Base-by-base conservation (phyloP, 2,329 filamentous ascomycete genomes). In the Trichophyton schoenleinii region DNA sequence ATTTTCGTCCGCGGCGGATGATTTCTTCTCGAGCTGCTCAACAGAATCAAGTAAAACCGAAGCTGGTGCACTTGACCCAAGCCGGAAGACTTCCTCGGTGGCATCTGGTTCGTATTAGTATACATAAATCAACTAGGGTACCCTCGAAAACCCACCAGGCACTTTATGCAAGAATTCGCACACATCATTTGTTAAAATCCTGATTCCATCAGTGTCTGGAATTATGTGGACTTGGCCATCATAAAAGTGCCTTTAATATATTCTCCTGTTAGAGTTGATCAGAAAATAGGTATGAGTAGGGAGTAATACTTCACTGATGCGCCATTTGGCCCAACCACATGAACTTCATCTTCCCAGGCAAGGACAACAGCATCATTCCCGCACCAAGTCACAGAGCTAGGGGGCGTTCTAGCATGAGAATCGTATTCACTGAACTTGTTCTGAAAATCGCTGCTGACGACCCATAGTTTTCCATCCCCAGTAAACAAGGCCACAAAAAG, bases 91-190 rank as follows among this genome's bases (percentile, higher is more conserved):
- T 61, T 95, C 88, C 62, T 95, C 87, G 0, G 88, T 91, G 44
- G 90, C 87, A 65, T 86, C 84, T 80, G 60, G 11, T 55, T 20
- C n/a, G 11, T 18, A 57, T 52, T 8, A 63, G 65, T 61, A 63
- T 49, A n/a, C 22, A 31, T 22, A 20, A 8, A 28, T n/a, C 5
- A 13, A 31, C 7, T 18, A 18, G 13, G 20, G 13, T 34, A 34
- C 15, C 59, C n/a, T 0, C 22, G 13, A 1, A 66, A 69, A 5
- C 62, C 64, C 72, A 75, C 80, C 78, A 0, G 92, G 89, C 0
- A 99, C 91, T 70, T 91, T 91, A 69, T 99, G 91, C n/a, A 99
- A 72, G 70, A 97, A 97, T 68, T 99, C 94, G 74, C 92, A 97
- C n/a, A 88, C 86, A 68, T 96, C 89, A 68, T 95, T 96, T 2